Evolutionary conservation across 345 rosid genomes (phyloP).

Genomic region (Lepidium didymum): DNA sequence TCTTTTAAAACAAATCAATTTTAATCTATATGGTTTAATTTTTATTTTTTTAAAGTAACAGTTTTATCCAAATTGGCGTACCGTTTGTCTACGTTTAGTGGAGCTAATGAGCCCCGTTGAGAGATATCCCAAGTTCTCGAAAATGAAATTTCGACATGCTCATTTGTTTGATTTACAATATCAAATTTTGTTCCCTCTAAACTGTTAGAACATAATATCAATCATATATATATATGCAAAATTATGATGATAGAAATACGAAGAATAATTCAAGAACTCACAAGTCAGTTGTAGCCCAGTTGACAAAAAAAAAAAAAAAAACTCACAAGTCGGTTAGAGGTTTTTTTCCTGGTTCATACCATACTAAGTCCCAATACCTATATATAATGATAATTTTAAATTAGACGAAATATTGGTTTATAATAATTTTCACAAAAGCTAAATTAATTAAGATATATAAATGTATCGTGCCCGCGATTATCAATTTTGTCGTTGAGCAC

Average conservation of each 20-base stretch:
- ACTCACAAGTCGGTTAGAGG: constrained; percentile 34
- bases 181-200: constrained; percentile 32
- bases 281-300: constrained; percentile 43
- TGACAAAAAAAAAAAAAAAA: too few relatives aligned
- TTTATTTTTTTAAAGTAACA: too few relatives aligned
- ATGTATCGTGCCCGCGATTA: constrained; percentile 48
- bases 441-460: not conserved
- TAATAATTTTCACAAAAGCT: not conserved
- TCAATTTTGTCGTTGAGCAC: constrained; percentile 34
- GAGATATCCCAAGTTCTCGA: constrained; percentile 42
- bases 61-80: not conserved
- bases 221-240: not conserved
- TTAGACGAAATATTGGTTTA: not conserved
- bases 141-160: constrained; percentile 65
- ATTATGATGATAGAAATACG: not conserved
- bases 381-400: not conserved
- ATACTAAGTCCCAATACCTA: constrained; percentile 85
- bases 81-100: constrained; percentile 84
- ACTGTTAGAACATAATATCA: constrained; percentile 31
- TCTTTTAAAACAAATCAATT: constrained; percentile 25
- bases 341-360: constrained; percentile 42
- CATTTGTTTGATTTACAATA: constrained; percentile 37
- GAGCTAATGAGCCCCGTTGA: constrained; percentile 25
- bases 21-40: not conserved
- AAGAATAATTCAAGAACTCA: not conserved